Evolutionary conservation across 805 yeast species (phyloP), one percentile per base, ranked within the genome.

Genomic region (Starmerella tilneyi): DNA sequence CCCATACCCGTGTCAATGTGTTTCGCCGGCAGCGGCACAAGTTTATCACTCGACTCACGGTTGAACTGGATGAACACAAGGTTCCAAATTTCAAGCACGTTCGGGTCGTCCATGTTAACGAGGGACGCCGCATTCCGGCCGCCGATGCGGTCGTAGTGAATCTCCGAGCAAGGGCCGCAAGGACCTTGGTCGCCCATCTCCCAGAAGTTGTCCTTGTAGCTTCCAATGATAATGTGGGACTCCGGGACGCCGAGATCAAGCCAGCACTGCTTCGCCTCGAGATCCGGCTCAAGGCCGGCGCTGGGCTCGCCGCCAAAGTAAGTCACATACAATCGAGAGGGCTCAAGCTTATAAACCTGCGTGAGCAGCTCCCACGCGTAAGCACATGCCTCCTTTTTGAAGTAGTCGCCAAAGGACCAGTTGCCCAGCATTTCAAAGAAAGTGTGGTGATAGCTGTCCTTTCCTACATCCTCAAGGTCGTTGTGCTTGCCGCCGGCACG

Each of bases 181-280:
- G 99, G 99, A 55, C 99, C 99, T 71, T 89, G 97, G 62, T 94
- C 99, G 59, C 99, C 99, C 99, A 92, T 92, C 71, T 92, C 99
- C 99, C 99, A 92, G 67, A 92, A 92, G 69, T 92, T 92, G 64
- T 92, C 99, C 61, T 78, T 71, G 44, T 79, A 83, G 55, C 79
- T 70, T 47, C 99, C 99, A 17, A 96, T 94, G 55, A 92, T 70
- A 56, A 92, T 89, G 63, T 86, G 97, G 62, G 80, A 88, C 56
- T 84, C 95, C 27, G 79, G 73, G 45, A 89, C 94, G 57, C 99
- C 99, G 33, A 81, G 82, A 30, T 72, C 76, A 52, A 70, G 68
- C 99, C 99, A 92, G 51, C 76, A 68, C 58, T 81, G 69, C 63
- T 83, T 83, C 44, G 97, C 96, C 67, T 92, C 98, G 50, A 83